phyloP scores from a whole-genome alignment of 2,329 filamentous ascomycete genomes.

The Hymenoscyphus infarciens region DNA sequence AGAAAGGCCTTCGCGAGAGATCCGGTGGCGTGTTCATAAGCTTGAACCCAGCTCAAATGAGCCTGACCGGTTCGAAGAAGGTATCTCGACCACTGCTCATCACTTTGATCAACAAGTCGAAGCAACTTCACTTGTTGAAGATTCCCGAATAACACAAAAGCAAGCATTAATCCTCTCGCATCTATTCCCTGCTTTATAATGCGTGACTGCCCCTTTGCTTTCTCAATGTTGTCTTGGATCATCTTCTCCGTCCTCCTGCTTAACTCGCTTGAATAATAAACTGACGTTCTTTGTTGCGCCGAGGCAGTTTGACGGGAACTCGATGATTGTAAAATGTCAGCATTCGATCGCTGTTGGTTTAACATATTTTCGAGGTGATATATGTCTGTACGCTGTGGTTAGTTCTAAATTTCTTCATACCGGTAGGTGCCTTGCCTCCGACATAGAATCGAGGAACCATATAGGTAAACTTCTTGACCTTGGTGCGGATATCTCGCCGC shows the following conservation, averaged over 20 bases:
- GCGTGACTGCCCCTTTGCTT: conserved; percentile 26
- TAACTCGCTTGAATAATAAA: background rate
- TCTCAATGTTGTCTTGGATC: conserved; percentile 13
- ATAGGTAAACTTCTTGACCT: conserved; percentile 59
- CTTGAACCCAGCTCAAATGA: conserved; percentile 54
- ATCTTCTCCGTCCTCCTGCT: conserved; percentile 7
- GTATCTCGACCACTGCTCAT: conserved; percentile 50
- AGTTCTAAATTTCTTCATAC: background rate
- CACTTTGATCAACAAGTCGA: conserved; percentile 56
- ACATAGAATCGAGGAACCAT: conserved; percentile 57
- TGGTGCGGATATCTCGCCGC: conserved; percentile 46
- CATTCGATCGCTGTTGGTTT: background rate
- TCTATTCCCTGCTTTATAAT: conserved; percentile 27
- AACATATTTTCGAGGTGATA: background rate
- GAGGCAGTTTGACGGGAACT: background rate
- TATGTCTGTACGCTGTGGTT: background rate
- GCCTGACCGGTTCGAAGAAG: conserved; percentile 44
- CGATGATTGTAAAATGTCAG: background rate
- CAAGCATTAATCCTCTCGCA: conserved; percentile 21
- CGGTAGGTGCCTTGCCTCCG: conserved; percentile 40
- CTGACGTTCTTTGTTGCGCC: background rate
- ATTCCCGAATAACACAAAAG: conserved; percentile 48
- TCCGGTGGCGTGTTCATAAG: conserved; percentile 46
- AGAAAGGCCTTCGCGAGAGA: background rate
- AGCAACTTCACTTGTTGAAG: conserved; percentile 64